Base-by-base conservation (phyloP, 2,329 filamentous ascomycete genomes). In the Fusarium dlaminii region DNA sequence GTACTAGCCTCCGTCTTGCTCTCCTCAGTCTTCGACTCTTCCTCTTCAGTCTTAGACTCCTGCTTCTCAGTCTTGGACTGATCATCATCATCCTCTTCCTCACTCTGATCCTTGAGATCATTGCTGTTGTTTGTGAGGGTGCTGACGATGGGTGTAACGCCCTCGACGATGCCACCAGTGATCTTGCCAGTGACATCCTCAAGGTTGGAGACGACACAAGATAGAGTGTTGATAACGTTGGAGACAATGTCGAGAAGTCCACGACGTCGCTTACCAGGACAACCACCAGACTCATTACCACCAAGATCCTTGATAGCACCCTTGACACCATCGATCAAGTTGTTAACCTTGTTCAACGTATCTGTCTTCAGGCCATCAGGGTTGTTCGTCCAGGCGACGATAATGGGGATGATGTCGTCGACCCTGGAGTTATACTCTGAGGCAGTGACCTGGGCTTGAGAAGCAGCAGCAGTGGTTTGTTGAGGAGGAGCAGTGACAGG, bases 331-430 rank as follows among this genome's bases (percentile, higher is more conserved):
- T 70, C 58, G 20, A 70, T 56, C n/a, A 70, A 11, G 45, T 58
- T 69, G 22, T 67, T 69, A 9, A 69, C 63, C 40, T 68, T 48
- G 46, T 68, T 61, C 52, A 70, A n/a, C 1, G 64, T 68, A 11
- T 68, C 64, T 1, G 43, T 63, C 40, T 67, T 59, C 40, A 70
- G 64, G 1, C 60, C 60, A 9, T 43, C 58, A 32, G 67, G 64
- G 22, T 64, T 56, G 6, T 70, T 59, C 1, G 52, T 58, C 64
- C 64, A 70, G 11, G 43, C 36, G 15, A 54, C 36, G 7, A 70
- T 70, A 17, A 70, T 67, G 0, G 67, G 67, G 6, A 70, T 70
- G 36, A 70, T 59, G 13, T 55, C 22, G 8, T 49, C 42, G 2
- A 70, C 36, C 40, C 68, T 36, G 11, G 51, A 57, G 36, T 59